These are phyloP conservation scores for Populus pruinosa DNA, from an alignment of 345 rosid genomes.

Conservation along the genomic window DNA sequence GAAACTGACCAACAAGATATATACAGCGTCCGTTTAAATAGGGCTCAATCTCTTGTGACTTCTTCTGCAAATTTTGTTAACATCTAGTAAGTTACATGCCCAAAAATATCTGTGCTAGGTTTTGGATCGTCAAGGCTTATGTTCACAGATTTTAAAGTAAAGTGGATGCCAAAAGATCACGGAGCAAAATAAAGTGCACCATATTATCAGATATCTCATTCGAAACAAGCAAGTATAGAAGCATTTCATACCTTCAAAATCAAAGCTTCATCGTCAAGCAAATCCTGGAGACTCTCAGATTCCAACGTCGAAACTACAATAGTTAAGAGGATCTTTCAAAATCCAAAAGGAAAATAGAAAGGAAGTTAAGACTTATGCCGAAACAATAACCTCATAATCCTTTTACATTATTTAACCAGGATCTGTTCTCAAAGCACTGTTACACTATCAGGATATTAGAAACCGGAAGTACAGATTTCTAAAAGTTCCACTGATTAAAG, in stretches of 20 bases:
- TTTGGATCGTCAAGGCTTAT: not conserved
- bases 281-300: slow-evolving; percentile 37
- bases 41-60: slow-evolving; percentile 66
- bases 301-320: slow-evolving; percentile 58
- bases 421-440: not conserved
- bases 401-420: not conserved
- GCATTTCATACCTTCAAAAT: slow-evolving; percentile 52
- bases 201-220: not conserved
- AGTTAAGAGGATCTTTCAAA: not conserved
- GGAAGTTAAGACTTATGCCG: not conserved
- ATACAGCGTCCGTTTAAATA: slow-evolving; percentile 71
- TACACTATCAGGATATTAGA: not conserved
- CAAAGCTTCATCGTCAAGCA: slow-evolving; percentile 51
- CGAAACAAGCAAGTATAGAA: not conserved
- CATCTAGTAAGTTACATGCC: slow-evolving; percentile 29
- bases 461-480: not conserved
- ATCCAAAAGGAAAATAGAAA: not conserved
- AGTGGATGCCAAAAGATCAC: slow-evolving; percentile 3
- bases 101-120: not conserved
- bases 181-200: not conserved
- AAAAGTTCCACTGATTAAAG: not conserved
- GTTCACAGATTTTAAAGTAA: slow-evolving; percentile 3
- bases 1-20: slow-evolving; percentile 90
- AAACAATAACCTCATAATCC: not conserved
- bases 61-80: slow-evolving; percentile 56